Percentiles rank a stretch among this genome's conserved stretches.
Evolutionary conservation across 1,139 yeast genomes (phyloP).

Genomic region (Debaryomyces udenii): DNA sequence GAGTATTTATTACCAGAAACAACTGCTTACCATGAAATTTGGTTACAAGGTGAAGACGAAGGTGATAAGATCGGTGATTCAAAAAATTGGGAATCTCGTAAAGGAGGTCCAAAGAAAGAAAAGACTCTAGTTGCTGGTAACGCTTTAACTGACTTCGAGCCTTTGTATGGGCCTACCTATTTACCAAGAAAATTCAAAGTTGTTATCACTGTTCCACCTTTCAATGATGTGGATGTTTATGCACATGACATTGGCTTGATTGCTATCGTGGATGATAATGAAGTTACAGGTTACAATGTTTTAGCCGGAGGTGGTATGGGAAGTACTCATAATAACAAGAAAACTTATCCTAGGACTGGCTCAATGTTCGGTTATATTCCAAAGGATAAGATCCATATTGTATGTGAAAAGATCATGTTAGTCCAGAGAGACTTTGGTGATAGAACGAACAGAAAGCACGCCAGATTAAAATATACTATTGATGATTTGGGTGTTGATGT

Average conservation of each 20-base stretch:
- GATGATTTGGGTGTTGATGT: conserved; percentile 89
- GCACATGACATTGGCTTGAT: conserved; percentile 94
- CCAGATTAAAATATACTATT: conserved; percentile 94
- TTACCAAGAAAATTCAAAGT: conserved; percentile 96
- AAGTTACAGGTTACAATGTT: conserved; percentile 77
- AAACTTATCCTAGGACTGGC: conserved; percentile 96
- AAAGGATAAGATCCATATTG: conserved; percentile 69
- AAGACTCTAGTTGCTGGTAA: conserved; percentile 87
- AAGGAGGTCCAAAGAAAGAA: conserved; percentile 76
- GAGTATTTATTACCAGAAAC: conserved; percentile 87
- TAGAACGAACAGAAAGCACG: conserved; percentile 95
- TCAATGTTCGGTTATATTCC: conserved; percentile 78
- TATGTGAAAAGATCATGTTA: conserved; percentile 88
- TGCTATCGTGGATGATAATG: conserved; percentile 76
- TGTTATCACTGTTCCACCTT: conserved; percentile 95
- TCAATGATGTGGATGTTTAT: conserved; percentile 94
- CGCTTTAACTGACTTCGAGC: conserved; percentile 83
- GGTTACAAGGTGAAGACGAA: conserved; percentile 88
- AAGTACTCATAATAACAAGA: conserved; percentile 92
- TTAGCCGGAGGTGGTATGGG: conserved; percentile 99
- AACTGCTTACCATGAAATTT: conserved; percentile 95
- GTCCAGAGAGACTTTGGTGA: conserved; percentile 97
- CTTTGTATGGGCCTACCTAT: conserved; percentile 83
- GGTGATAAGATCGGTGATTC: conserved; percentile 70
- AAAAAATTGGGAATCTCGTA: conserved; percentile 71